phyloP scores from a whole-genome alignment of 2,329 filamentous ascomycete species.

The Trichothecium sympodiale region DNA sequence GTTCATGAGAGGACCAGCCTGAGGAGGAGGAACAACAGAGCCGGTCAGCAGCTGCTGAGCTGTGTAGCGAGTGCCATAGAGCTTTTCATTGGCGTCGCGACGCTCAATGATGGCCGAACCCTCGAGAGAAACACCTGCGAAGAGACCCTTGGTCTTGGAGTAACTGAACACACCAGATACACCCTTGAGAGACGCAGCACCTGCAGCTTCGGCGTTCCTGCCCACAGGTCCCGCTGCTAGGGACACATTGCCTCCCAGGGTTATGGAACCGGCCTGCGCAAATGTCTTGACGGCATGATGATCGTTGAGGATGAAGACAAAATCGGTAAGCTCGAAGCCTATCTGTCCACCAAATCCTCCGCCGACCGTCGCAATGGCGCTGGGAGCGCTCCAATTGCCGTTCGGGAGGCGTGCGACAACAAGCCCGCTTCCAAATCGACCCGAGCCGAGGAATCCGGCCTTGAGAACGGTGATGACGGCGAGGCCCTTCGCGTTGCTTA shows the following conservation, averaged over 20 bases:
- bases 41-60: conserved; percentile 76
- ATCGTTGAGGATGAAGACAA: conserved; percentile 98
- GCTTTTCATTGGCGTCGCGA: conserved; percentile 91
- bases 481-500: conserved; percentile 86
- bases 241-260: conserved; percentile 90
- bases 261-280: conserved; percentile 82
- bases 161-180: conserved; percentile 93
- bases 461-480: conserved; percentile 81
- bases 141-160: conserved; percentile 94
- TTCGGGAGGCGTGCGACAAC: conserved; percentile 71
- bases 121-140: conserved; percentile 90
- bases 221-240: conserved; percentile 90
- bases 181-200: conserved; percentile 79
- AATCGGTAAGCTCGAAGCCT: conserved; percentile 80
- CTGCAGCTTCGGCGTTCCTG: conserved; percentile 89
- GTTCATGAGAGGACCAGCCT: conserved; percentile 73
- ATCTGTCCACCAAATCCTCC: conserved; percentile 80
- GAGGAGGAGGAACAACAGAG: conserved; percentile 63
- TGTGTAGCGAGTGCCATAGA: conserved; percentile 76
- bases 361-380: conserved; percentile 69
- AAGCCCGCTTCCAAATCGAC: conserved; percentile 69
- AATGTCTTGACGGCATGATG: conserved; percentile 82
- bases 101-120: conserved; percentile 89
- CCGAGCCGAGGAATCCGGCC: conserved; percentile 75
- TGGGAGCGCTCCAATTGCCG: conserved; percentile 71